Base-by-base conservation (phyloP, 2,329 filamentous ascomycete species). In the Myotisia sp. region DNA sequence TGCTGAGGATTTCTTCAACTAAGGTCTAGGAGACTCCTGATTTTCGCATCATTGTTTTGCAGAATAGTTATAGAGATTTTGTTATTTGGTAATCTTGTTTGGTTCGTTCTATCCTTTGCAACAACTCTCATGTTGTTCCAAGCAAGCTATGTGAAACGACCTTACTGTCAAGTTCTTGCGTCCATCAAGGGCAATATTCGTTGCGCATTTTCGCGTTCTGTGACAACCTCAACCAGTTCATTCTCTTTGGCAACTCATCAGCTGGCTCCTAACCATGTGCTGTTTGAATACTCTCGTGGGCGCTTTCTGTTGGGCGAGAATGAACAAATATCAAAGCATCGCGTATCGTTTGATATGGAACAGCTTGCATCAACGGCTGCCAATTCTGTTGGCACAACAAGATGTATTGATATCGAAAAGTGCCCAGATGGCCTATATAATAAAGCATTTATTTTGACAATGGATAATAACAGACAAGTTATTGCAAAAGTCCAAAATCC, bases 371-470 rank as follows among this genome's bases (percentile, higher is more conserved):
- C 45, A 12, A 39, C 51, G 21, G 54, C 53, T n/a, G 48, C 48
- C 29, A 34, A 44, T 27, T 46, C 43, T 33, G 37, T 50, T 28
- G 49, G 49, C 20, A 50, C 53, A 6, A 36, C 42, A 21, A 39
- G 29, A 3, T 57, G 54, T 42, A 38, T 49, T 9, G 48, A 47
- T 10, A 51, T 61, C 14, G 44, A 35, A 20, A 55, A 54, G 41
- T 51, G 48, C 16, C 29, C 41, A 2, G 54, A 58, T 40, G 54
- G 54, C 1, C 39, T 50, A 13, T 46, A 39, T 45, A 61, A 48
- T 40, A 33, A 51, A 50, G 47, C 49, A 22, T 56, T 54, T 40
- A 23, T 46, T 8, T 41, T 56, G 26, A 41, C 44, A 2, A 45
- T 46, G 44, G 36, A 45, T 37, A 33, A 42, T 37, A 43, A 33